phyloP scores from a whole-genome alignment of 2,329 filamentous ascomycete species.

The Xylariaceae sp. region DNA sequence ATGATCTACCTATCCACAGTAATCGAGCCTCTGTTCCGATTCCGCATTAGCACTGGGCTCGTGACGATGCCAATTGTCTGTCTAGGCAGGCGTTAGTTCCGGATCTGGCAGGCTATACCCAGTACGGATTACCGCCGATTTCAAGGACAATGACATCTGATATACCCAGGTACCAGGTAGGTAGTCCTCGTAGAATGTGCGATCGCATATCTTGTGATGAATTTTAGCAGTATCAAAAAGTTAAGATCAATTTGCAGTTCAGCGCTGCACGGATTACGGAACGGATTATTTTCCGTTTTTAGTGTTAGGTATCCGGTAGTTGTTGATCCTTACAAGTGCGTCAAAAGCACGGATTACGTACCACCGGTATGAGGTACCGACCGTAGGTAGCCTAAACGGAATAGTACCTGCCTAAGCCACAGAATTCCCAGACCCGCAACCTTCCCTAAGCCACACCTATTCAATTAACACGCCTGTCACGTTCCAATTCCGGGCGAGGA shows the following conservation, averaged over 20 bases:
- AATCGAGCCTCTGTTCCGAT: not conserved
- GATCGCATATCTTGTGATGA: too few relatives aligned
- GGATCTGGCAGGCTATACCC: too few relatives aligned
- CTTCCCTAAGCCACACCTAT: constrained; percentile 18
- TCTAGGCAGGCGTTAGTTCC: not conserved
- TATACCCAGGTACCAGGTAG: not conserved
- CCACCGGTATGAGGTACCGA: too few relatives aligned
- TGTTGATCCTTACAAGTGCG: not conserved
- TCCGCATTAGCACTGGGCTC: not conserved
- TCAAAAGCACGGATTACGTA: too few relatives aligned
- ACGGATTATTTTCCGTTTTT: too few relatives aligned
- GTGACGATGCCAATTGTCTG: not conserved
- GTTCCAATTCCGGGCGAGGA: not conserved
- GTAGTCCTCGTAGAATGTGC: not conserved
- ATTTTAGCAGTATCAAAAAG: too few relatives aligned
- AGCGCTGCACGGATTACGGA: too few relatives aligned
- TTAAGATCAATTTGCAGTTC: too few relatives aligned
- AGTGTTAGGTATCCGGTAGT: not conserved
- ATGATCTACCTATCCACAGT: not conserved
- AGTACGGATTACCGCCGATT: too few relatives aligned
- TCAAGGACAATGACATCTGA: not conserved
- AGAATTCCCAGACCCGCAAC: not conserved
- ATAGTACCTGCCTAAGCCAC: not conserved
- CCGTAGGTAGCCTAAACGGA: too few relatives aligned
- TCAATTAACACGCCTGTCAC: constrained; percentile 30